Evolutionary conservation across 345 rosid species (phyloP), one percentile per base, ranked within the genome.

Genomic region (Pistacia integerrima): DNA sequence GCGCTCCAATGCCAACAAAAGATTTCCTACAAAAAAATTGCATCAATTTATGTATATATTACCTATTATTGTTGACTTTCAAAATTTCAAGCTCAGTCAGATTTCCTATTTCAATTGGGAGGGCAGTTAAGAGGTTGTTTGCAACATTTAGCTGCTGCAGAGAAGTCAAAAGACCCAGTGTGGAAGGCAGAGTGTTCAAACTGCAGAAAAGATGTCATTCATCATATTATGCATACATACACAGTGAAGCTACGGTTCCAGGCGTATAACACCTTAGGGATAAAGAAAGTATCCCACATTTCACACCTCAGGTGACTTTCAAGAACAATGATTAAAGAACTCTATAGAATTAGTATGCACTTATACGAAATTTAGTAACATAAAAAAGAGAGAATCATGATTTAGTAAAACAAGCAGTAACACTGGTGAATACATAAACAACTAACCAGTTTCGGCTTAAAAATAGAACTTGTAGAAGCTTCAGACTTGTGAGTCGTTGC

Each of bases 1-100:
- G 25, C 25, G 25, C 25, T 25, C 25, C 25, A 25, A 25, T 25
- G 25, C 25, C 25, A 25, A 25, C 25, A 25, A 25, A 25, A 25
- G 25, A 25, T 4, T 61, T 57, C 16, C 51, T 10, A n/a, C 14
- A 13, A 2, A 66, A 22, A 25, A 54, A 58, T 13, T 20, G 30
- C 33, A 56, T 14, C 64, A 56, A 41, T 66, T 25, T 22, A 30
- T 30, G 0, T 1, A 74, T 41, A 62, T 7, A 56, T 56, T 86
- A 84, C 98, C 97, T 90, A 82, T 95, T 95, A 82, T 88, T 89
- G 76, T 87, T 86, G 73, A 87, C 91, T 80, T 85, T 91, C 68
- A 95, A 81, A 79, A 95, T 83, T 86, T 93, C 99, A 17, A 95
- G 94, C 83, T 79, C 85, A 75, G 84, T 77, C 57, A 92, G 88